phyloP scores from a whole-genome alignment of 192 early-diverging fungal genomes.

The Podochytrium sp. region DNA sequence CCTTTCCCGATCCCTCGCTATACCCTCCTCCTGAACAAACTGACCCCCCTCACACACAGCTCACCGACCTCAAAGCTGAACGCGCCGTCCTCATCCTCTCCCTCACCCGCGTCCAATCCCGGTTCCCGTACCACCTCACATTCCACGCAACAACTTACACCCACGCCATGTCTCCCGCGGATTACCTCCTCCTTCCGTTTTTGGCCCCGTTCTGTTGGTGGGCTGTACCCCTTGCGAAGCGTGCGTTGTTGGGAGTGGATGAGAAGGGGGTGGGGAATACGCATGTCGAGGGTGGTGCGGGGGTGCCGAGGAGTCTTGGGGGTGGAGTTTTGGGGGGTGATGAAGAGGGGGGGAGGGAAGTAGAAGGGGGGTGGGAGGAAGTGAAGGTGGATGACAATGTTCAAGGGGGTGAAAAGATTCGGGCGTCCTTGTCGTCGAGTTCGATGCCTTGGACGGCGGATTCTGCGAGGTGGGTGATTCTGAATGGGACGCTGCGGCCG shows the following conservation, averaged over 20 bases:
- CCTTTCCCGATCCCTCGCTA: background rate
- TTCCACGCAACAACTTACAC: slow-evolving; percentile 14
- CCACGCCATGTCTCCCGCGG: background rate
- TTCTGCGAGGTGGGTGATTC: background rate
- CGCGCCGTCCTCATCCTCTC: slow-evolving; percentile 9
- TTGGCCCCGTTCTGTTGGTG: background rate
- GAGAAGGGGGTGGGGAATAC: background rate
- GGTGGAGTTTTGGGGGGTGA: background rate
- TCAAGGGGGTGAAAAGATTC: too few relatives aligned
- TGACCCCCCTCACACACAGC: background rate
- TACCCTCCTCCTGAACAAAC: background rate
- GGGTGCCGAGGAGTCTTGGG: slow-evolving; percentile 13
- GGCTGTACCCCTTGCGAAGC: slow-evolving; percentile 7
- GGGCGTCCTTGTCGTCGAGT: too few relatives aligned
- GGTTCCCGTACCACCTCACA: slow-evolving; percentile 2
- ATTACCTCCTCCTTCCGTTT: slow-evolving; percentile 6
- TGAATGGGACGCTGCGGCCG: slow-evolving; percentile 10
- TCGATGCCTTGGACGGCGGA: too few relatives aligned
- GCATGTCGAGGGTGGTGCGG: too few relatives aligned
- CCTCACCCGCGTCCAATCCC: background rate
- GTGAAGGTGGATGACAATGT: too few relatives aligned
- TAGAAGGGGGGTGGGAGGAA: background rate
- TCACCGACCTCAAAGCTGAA: slow-evolving; percentile 27
- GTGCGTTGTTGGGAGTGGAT: background rate
- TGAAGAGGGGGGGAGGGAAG: background rate